Evolutionary conservation across 164 flowering plant genomes (phyloP).

Genomic region (Tetrastigma voinierianum): DNA sequence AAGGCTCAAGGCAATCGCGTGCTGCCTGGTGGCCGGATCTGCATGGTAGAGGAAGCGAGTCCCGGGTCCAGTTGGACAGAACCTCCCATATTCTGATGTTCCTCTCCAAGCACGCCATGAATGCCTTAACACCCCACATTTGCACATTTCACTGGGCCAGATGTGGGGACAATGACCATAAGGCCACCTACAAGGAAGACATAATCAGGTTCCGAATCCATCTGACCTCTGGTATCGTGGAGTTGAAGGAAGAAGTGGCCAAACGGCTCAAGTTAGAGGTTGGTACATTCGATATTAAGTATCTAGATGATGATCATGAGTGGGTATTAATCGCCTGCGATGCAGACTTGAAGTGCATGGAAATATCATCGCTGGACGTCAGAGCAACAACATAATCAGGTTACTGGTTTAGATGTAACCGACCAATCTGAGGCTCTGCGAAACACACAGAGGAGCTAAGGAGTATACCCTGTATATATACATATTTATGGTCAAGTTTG

Average conservation of each 20-base stretch:
- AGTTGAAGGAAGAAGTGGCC: constrained; percentile 78
- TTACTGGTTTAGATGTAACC: constrained; percentile 57
- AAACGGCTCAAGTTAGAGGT: constrained; percentile 82
- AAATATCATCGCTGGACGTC: constrained; percentile 57
- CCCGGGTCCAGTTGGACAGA: constrained; percentile 38
- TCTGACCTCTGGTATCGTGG: constrained; percentile 45
- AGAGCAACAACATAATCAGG: constrained; percentile 59
- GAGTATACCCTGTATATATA: constrained; percentile 24
- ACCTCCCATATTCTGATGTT: constrained; percentile 26
- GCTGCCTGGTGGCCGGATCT: too few species aligned
- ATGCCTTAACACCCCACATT: constrained; percentile 16
- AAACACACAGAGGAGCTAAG: constrained; percentile 65
- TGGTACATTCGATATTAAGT: constrained; percentile 82
- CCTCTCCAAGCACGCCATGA: constrained; percentile 24
- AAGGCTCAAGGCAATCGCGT: too few species aligned
- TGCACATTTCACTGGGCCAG: constrained; percentile 35
- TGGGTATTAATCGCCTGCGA: constrained; percentile 83
- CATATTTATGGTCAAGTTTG: constrained; percentile 8
- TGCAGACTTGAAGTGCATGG: constrained; percentile 87
- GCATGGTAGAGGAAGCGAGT: constrained; percentile 39
- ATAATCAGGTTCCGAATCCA: constrained; percentile 73
- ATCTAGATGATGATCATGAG: constrained; percentile 87
- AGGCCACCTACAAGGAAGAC: constrained; percentile 77
- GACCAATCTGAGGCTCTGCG: constrained; percentile 82
- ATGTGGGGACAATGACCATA: constrained; percentile 53